Evolutionary conservation across 495 filamentous ascomycete genomes (phyloP), one percentile per base, ranked within the genome.

Genomic region (Tuber calosporum): DNA sequence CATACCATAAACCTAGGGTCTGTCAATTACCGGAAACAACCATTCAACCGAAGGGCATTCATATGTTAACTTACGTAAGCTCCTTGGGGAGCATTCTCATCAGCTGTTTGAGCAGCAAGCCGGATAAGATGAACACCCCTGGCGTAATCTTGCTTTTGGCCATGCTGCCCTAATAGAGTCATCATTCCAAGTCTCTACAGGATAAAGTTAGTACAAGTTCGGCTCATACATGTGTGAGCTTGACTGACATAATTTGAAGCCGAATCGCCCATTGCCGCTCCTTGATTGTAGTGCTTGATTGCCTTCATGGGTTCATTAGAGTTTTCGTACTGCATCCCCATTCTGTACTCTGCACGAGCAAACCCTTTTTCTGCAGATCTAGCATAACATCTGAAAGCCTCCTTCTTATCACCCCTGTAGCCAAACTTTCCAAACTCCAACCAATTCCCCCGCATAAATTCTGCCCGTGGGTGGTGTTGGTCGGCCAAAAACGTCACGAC

Each of bases 351-450:
- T 45, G 96, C 93, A 72, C 95, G 86, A n/a, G 92, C 90, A 85
- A 91, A 96, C n/a, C 93, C 93, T 73, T 90, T 90, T 73, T 96
- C 90, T 67, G 93, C 91, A n/a, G 95, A 91, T 75, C 91, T 86
- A 69, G 87, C 88, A 83, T 97, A 99, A 78, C 89, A 90, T 67
- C 89, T 82, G 82, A 94, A 98, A 26, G 95, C 95, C 83, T 97
- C 94, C 78, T 94, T 93, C 83, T 96, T 97, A 84, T 98, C 94
- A 73, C 91, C 85, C 30, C 91, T 89, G 76, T 88, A 88, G 34
- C 92, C 92, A 82, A 97, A 98, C 82, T 97, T 97, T 73, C 95
- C 95, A 84, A 98, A 98, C 82, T 99, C 95, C 42, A 97, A 86
- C 96, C 95, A 98, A 87, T 95, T 97, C 71, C 92, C 92, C 82